Evolutionary conservation across 1,139 yeast genomes (phyloP).

Genomic region (Scheffersomyces titani): DNA sequence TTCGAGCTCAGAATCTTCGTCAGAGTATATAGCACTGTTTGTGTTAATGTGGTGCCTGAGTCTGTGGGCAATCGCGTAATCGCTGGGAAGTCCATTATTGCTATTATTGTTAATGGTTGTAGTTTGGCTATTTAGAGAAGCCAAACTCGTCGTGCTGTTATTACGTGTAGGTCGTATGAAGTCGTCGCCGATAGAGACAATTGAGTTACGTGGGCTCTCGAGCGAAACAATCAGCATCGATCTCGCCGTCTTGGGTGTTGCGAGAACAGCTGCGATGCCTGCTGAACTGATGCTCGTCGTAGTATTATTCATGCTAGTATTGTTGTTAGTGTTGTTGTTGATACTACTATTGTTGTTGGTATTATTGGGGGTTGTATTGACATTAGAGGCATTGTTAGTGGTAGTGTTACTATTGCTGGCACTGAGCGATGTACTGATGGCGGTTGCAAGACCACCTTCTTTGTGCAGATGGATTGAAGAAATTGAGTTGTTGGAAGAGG

Average conservation of each 20-base stretch:
- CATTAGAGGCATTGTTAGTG: neutral
- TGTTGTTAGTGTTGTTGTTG: neutral
- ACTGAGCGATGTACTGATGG: neutral
- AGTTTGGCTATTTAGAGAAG: conserved; percentile 13
- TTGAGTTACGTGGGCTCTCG: conserved; percentile 46
- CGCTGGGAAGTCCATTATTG: neutral
- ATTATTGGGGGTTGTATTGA: neutral
- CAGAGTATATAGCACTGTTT: conserved; percentile 28
- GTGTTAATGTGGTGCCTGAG: neutral
- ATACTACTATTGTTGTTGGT: neutral
- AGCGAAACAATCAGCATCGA: conserved; percentile 42
- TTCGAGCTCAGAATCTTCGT: conserved; percentile 39
- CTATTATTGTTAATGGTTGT: neutral
- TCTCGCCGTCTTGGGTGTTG: conserved; percentile 21
- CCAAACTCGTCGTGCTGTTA: conserved; percentile 34
- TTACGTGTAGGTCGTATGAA: conserved; percentile 31
- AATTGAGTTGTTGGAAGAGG: conserved; percentile 38
- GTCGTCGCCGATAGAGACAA: conserved; percentile 41
- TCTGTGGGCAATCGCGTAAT: neutral
- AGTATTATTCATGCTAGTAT: neutral
- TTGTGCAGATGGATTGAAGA: conserved; percentile 17
- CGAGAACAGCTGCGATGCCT: conserved; percentile 3
- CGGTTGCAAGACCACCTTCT: neutral
- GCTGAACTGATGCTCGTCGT: conserved; percentile 1
- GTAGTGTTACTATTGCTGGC: neutral